Evolutionary conservation across 805 yeast species (phyloP).

Genomic region (Danielia oregonensis): DNA sequence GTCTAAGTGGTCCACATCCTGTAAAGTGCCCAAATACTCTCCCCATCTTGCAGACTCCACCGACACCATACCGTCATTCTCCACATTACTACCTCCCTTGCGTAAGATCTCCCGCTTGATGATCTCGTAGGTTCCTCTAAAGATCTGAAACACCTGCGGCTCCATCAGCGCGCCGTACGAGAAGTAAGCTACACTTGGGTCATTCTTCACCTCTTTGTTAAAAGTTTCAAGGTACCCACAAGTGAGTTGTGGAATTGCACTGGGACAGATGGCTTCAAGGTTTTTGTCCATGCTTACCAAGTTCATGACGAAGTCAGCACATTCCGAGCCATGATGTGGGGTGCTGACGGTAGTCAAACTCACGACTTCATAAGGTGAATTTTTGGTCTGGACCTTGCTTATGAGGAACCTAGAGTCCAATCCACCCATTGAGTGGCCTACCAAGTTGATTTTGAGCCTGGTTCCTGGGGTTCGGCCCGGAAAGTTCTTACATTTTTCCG

Average conservation of each 20-base stretch:
- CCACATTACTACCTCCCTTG: constrained; percentile 37
- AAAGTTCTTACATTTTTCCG: constrained; percentile 21
- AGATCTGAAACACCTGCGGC: constrained; percentile 61
- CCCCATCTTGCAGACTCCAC: constrained; percentile 83
- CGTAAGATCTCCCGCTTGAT: constrained; percentile 32
- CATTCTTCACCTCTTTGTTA: constrained; percentile 50
- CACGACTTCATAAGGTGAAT: constrained; percentile 51
- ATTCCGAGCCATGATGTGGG: constrained; percentile 83
- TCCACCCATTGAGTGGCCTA: constrained; percentile 96
- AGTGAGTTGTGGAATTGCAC: constrained; percentile 61
- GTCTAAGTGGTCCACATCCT: constrained; percentile 80
- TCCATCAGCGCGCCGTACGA: constrained; percentile 76
- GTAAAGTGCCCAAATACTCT: constrained; percentile 69
- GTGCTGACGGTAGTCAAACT: constrained; percentile 84
- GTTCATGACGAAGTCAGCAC: constrained; percentile 65
- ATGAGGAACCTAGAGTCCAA: constrained; percentile 78
- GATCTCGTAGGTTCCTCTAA: constrained; percentile 61
- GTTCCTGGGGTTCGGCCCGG: constrained; percentile 14
- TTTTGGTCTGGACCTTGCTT: constrained; percentile 37
- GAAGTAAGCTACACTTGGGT: constrained; percentile 64
- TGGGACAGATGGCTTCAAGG: constrained; percentile 21
- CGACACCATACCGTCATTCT: constrained; percentile 85
- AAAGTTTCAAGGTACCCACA: constrained; percentile 49
- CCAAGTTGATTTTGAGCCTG: constrained; percentile 57
- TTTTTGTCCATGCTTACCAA: constrained; percentile 20